Base-by-base conservation (phyloP, 768 basidiomycete species). In the Favolaschia claudopus region DNA sequence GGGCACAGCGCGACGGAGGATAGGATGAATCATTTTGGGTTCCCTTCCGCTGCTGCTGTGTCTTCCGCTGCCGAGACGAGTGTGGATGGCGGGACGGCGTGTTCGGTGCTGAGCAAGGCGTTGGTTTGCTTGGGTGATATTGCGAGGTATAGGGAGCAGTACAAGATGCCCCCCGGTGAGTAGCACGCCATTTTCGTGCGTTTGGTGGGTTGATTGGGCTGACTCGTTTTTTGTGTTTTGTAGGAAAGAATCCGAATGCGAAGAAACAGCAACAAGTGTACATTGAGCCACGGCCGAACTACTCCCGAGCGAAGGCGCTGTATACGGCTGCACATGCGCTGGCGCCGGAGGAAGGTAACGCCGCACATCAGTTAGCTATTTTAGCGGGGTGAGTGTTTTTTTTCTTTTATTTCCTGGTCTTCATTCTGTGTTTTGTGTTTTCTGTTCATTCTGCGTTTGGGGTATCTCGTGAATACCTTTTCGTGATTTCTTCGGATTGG, bases 281-380 rank as follows among this genome's bases (percentile, higher is more conserved):
- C 69, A 81, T 86, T 39, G 88, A 83, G 67, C 92, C 93, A 1
- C 85, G 85, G 17, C 84, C 85, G 46, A 93, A 88, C 70, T 99
- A 98, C 73, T 88, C 92, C 44, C 90, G 93, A 61, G 96, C 97
- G 2, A 82, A 90, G 36, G 69, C 88, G 28, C 38, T 64, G 22
- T 99, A 99, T 73, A 88, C 94, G 50, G 91, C 93, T 60, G 96
- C 96, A 3, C 84, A 90, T 38, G 70, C 88, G 28, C 81, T 99
- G 9, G 77, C 92, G 7, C 96, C 97, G 0, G 81, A 89, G 53
- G 93, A 96, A 63, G 97, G 96, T 64, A 96, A 98, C 68, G 86
- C 97, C 1, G 96, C 91, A n/a, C 96, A 99, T 71, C 97, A 99
- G 73, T 86, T 99, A n/a, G 97, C 96, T 5, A 96, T 98, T 14